These are phyloP conservation scores for Yarrowia keelungensis DNA, from an alignment of 805 yeast genomes.

Conservation along the genomic window DNA sequence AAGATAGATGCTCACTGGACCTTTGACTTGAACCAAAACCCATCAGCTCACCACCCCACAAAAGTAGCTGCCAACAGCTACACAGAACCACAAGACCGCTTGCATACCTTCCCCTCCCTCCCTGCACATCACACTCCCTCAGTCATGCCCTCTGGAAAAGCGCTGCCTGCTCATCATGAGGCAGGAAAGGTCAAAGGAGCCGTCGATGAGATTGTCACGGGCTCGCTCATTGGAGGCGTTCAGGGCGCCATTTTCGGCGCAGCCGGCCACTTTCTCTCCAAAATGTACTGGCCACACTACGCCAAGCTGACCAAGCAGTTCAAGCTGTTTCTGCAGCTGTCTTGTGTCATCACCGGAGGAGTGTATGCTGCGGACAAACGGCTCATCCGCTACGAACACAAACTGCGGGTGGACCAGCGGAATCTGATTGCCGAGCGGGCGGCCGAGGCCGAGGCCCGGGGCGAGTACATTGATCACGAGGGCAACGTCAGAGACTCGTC, in stretches of 20 bases:
- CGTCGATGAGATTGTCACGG: constrained; percentile 40
- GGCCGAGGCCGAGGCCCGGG: constrained; percentile 36
- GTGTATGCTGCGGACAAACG: constrained; percentile 38
- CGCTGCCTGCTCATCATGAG: constrained; percentile 46
- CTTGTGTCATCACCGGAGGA: constrained; percentile 30
- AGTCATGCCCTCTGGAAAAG: constrained; percentile 31
- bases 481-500: constrained; percentile 26
- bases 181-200: constrained; percentile 44
- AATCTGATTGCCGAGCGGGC: constrained; percentile 22
- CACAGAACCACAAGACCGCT: no score
- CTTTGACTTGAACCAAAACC: no score
- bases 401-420: constrained; percentile 28
- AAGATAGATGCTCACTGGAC: background rate
- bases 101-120: no score
- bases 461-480: constrained; percentile 35
- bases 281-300: constrained; percentile 32
- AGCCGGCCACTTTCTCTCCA: constrained; percentile 9
- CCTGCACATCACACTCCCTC: no score
- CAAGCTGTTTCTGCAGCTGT: constrained; percentile 37
- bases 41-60: no score
- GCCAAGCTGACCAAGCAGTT: constrained; percentile 31
- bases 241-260: constrained; percentile 31
- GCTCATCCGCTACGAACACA: constrained; percentile 37
- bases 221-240: constrained; percentile 35
- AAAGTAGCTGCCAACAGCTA: no score